Base-by-base conservation (phyloP, 495 filamentous ascomycete genomes). In the Lineolata rhizophorae region DNA sequence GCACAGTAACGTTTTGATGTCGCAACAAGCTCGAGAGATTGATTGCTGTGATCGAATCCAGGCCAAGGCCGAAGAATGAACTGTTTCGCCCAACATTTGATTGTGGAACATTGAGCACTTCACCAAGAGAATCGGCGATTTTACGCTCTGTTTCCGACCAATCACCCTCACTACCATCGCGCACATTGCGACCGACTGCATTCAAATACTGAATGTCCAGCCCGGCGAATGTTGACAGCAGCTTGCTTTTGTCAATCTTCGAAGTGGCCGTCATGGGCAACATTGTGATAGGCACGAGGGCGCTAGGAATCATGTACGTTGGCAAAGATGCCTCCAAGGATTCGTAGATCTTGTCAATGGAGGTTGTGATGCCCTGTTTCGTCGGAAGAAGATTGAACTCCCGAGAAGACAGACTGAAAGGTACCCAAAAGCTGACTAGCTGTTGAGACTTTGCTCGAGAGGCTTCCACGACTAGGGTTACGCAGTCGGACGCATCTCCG, bases 41-140 rank as follows among this genome's bases (percentile, higher is more conserved):
- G 29, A 90, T 84, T 0, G 75, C 77, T 18, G 70, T 73, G n/a
- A 90, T 68, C 0, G 79, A 85, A 47, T 90, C 79, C 14, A 90
- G 48, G 0, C 80, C 80, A 4, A 84, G 53, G 15, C 55, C 62
- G 30, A 78, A 63, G 27, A 72, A 67, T 1, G 61, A 69, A 0
- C 51, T 65, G 18, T 59, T 49, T 15, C 55, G 52, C 6, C 38
- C 28, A 30, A 84, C 52, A 1, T 50, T 48, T 3, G 40, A 29
- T 2, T 52, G 28, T 2, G 67, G 44, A 0, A 62, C 46, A 9
- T 54, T 45, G 12, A 65, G 51, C 22, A 74, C 50, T 27, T 60
- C 31, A 1, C 51, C 50, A 25, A 84, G 55, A 3, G 58, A 47
- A 2, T 45, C 30, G 4, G 66, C 70, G 52, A 62, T 62, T 16